Conservation (phyloP, 331 rosid species). For the Erythrophleum ivorense region DNA sequence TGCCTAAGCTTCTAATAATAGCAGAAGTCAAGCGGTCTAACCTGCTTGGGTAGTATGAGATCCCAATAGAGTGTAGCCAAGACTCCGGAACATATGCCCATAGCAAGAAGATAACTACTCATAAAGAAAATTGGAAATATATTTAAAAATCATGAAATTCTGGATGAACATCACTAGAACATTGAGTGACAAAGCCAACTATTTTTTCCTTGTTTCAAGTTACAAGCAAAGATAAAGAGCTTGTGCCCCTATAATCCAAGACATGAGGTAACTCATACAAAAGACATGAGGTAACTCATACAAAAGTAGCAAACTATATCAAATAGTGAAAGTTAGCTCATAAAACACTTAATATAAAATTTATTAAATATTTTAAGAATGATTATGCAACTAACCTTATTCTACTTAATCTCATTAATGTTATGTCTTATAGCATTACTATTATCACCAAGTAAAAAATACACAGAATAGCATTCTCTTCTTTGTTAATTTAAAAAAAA, state of each 20-base stretch:
- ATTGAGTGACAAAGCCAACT: background rate
- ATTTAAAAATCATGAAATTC: background rate
- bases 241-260: background rate
- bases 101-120: conserved; percentile 73
- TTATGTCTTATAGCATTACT: background rate
- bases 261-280: too few relatives aligned
- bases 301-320: background rate
- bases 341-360: background rate
- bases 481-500: too few relatives aligned
- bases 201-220: background rate
- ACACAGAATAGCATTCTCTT: background rate
- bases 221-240: background rate
- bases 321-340: background rate
- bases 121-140: conserved; percentile 24
- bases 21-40: conserved; percentile 37
- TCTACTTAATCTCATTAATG: background rate
- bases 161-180: background rate
- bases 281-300: too few relatives aligned
- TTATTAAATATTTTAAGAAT: background rate
- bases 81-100: conserved; percentile 95
- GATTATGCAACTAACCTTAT: background rate
- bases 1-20: conserved; percentile 21
- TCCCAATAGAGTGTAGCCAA: conserved; percentile 81
- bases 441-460: background rate
- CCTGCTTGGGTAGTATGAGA: conserved; percentile 93